Evolutionary conservation across 768 basidiomycete species (phyloP).

Genomic region (Chalciporus piperatus): DNA sequence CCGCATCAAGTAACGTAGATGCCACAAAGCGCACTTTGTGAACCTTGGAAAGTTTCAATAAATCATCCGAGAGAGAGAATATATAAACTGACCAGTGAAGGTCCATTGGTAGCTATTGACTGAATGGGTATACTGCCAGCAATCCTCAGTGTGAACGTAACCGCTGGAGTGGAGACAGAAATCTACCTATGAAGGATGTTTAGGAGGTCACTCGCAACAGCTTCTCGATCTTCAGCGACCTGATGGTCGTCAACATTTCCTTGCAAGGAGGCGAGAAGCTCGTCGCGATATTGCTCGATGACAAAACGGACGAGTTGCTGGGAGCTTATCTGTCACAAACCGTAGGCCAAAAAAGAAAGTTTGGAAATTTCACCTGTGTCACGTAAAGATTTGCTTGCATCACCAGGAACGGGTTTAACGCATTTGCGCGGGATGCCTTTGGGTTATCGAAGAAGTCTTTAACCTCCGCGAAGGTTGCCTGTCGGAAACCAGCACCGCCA

Average conservation of each 20-base stretch:
- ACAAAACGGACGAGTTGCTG: conserved; percentile 94
- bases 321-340: not conserved
- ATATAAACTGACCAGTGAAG: conserved; percentile 56
- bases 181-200: conserved; percentile 77
- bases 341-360: not conserved
- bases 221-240: conserved; percentile 72
- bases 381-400: conserved; percentile 93
- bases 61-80: not conserved
- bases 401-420: conserved; percentile 85
- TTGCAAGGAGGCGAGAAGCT: conserved; percentile 68
- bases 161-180: not conserved
- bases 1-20: conserved; percentile 82
- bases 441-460: conserved; percentile 92
- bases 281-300: conserved; percentile 88
- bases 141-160: conserved; percentile 2
- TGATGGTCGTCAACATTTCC: conserved; percentile 61
- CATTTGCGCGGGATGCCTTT: conserved; percentile 79
- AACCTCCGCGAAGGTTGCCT: conserved; percentile 84
- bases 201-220: conserved; percentile 82
- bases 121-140: conserved; percentile 79
- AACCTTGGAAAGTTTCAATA: conserved; percentile 49
- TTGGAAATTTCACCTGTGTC: conserved; percentile 64
- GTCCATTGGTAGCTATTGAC: conserved; percentile 86
- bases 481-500: conserved; percentile 69
- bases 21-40: conserved; percentile 94